Percentiles rank a stretch among this genome's conserved stretches.
These are phyloP conservation scores for Hypoxylon cercidicola DNA, from an alignment of 495 filamentous ascomycete genomes.

Conservation along the genomic window DNA sequence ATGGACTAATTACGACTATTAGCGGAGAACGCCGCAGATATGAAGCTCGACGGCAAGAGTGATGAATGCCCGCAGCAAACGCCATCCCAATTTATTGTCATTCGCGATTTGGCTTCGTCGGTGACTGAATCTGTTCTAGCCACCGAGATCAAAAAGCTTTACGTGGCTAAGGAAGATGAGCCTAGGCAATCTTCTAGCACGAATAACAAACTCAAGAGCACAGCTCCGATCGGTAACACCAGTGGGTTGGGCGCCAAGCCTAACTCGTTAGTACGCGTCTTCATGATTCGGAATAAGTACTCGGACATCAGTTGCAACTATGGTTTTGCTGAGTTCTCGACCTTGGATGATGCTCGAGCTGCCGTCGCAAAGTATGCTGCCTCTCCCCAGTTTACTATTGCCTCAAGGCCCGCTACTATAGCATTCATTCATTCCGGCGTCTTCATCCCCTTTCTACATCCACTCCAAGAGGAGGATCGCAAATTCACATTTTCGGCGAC, in stretches of 20 bases:
- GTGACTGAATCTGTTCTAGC: slow-evolving; percentile 82
- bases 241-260: slow-evolving; percentile 77
- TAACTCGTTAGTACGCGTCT: slow-evolving; percentile 78
- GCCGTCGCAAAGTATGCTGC: slow-evolving; percentile 79
- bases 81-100: slow-evolving; percentile 82
- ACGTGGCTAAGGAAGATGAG: slow-evolving; percentile 62
- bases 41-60: slow-evolving; percentile 74
- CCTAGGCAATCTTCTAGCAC: slow-evolving; percentile 52
- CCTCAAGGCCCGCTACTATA: slow-evolving; percentile 76
- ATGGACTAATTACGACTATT: slow-evolving; percentile 18
- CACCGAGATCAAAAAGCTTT: slow-evolving; percentile 82
- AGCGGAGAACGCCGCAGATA: slow-evolving; percentile 46
- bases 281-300: slow-evolving; percentile 79
- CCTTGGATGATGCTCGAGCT: slow-evolving; percentile 76
- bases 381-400: slow-evolving; percentile 85
- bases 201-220: slow-evolving; percentile 71
- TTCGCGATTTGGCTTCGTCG: slow-evolving; percentile 77
- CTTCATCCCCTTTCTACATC: slow-evolving; percentile 79
- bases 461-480: slow-evolving; percentile 58
- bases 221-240: slow-evolving; percentile 77
- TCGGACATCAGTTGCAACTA: slow-evolving; percentile 85
- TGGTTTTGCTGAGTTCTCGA: slow-evolving; percentile 91
- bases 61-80: slow-evolving; percentile 79
- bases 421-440: slow-evolving; percentile 89
- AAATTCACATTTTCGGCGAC: slow-evolving; percentile 78